Evolutionary conservation across 805 yeast genomes (phyloP).

Genomic region (Metschnikowia similis): DNA sequence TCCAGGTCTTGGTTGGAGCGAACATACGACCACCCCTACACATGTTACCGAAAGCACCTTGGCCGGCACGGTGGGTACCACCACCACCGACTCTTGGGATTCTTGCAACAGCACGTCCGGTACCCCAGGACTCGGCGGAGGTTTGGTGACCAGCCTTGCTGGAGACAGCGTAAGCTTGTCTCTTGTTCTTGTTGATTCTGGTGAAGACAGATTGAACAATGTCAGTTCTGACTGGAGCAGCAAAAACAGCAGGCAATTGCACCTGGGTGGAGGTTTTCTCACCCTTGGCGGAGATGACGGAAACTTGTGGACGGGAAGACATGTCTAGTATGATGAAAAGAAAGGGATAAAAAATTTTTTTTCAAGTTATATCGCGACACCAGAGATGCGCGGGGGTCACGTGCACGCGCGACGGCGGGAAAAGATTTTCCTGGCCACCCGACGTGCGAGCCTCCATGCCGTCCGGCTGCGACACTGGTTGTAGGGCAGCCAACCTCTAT

Average conservation of each 20-base stretch:
- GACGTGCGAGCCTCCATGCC: too few species aligned
- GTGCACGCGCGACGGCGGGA: constrained; percentile 1
- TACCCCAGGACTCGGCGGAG: constrained; percentile 99
- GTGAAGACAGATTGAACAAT: constrained; percentile 98
- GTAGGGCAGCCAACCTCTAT: too few species aligned
- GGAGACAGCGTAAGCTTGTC: constrained; percentile 99
- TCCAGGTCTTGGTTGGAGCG: constrained; percentile 99
- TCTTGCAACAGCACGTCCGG: constrained; percentile 99
- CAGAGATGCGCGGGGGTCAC: constrained; percentile 4
- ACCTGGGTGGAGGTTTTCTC: constrained; percentile 78
- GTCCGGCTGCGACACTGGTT: too few species aligned
- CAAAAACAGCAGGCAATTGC: constrained; percentile 97
- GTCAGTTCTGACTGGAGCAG: constrained; percentile 99
- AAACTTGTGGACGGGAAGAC: constrained; percentile 84
- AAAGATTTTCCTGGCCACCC: not conserved
- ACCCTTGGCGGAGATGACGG: constrained; percentile 88
- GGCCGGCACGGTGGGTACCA: constrained; percentile 99
- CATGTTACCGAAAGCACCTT: constrained; percentile 99
- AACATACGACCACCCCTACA: constrained; percentile 99
- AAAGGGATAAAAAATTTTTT: constrained; percentile 1
- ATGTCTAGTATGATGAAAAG: constrained; percentile 13
- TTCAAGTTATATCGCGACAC: not conserved
- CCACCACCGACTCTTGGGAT: constrained; percentile 99
- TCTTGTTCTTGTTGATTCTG: constrained; percentile 99
- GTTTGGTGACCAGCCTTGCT: constrained; percentile 99